Conservation (phyloP, 495 filamentous ascomycete genomes). For the Annulohypoxylon stygium region DNA sequence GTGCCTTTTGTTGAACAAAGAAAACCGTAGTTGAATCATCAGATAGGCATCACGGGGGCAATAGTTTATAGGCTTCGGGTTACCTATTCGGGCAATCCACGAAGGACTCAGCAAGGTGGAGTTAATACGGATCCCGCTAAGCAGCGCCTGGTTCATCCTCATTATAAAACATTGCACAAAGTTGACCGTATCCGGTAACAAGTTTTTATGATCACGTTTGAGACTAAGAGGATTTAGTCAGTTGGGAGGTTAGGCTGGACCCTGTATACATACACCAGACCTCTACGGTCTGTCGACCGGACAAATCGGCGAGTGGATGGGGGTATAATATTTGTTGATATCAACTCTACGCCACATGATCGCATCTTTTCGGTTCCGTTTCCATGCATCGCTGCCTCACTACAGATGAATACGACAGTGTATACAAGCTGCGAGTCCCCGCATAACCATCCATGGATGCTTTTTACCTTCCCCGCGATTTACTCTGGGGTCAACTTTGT, state of each 20-base stretch:
- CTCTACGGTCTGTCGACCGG: constrained; percentile 10
- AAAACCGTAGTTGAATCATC: constrained; percentile 33
- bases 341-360: constrained; percentile 43
- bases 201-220: constrained; percentile 38
- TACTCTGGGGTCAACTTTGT: constrained; percentile 23
- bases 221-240: constrained; percentile 31
- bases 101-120: constrained; percentile 35
- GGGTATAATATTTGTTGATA: constrained; percentile 36
- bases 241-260: constrained; percentile 29
- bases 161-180: constrained; percentile 36
- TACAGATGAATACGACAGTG: constrained; percentile 28
- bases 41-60: constrained; percentile 23
- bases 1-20: constrained; percentile 32
- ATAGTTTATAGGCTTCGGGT: constrained; percentile 37
- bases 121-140: constrained; percentile 35
- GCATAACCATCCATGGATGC: constrained; percentile 21
- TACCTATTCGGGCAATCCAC: constrained; percentile 45
- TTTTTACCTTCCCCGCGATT: constrained; percentile 37
- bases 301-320: constrained; percentile 23
- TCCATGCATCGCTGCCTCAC: constrained; percentile 46
- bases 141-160: constrained; percentile 32
- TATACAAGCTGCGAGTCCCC: constrained; percentile 36
- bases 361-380: constrained; percentile 34
- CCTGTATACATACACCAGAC: not conserved
- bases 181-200: constrained; percentile 35